Evolutionary conservation across 2,329 filamentous ascomycete species (phyloP).

Genomic region (Sclerotinia trifoliorum): DNA sequence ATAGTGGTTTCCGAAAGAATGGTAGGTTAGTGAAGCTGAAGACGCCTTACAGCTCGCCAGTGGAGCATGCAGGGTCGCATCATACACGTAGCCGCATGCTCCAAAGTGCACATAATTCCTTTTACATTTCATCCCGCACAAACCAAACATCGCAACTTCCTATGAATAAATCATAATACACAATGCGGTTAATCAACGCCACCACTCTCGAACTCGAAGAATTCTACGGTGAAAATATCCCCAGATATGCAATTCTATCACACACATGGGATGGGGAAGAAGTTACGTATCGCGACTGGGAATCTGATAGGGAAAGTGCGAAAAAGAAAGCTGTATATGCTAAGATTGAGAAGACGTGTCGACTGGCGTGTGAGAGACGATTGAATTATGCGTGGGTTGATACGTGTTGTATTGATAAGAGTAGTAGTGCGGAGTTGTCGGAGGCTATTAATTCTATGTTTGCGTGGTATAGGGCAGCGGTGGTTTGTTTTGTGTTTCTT

Average conservation of each 20-base stretch:
- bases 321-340: conserved; percentile 2
- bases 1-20: too few relatives aligned
- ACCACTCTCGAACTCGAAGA: not conserved
- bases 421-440: conserved; percentile 23
- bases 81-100: too few relatives aligned
- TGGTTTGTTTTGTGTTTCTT: conserved; percentile 26
- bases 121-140: too few relatives aligned
- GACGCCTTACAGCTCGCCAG: too few relatives aligned
- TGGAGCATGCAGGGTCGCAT: not conserved
- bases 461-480: conserved; percentile 22
- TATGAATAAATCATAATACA: not conserved
- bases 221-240: not conserved
- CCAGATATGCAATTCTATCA: conserved; percentile 43
- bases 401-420: conserved; percentile 29
- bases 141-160: not conserved
- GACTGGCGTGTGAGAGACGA: not conserved
- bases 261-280: conserved; percentile 42
- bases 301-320: too few relatives aligned
- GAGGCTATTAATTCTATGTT: conserved; percentile 29
- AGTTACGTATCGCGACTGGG: conserved; percentile 37
- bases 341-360: conserved; percentile 20
- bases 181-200: not conserved
- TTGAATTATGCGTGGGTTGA: conserved; percentile 24
- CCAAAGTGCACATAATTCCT: too few relatives aligned
- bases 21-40: too few relatives aligned